Conservation (phyloP, 352 stramenopile genomes). For the Pythium oligandrum region DNA sequence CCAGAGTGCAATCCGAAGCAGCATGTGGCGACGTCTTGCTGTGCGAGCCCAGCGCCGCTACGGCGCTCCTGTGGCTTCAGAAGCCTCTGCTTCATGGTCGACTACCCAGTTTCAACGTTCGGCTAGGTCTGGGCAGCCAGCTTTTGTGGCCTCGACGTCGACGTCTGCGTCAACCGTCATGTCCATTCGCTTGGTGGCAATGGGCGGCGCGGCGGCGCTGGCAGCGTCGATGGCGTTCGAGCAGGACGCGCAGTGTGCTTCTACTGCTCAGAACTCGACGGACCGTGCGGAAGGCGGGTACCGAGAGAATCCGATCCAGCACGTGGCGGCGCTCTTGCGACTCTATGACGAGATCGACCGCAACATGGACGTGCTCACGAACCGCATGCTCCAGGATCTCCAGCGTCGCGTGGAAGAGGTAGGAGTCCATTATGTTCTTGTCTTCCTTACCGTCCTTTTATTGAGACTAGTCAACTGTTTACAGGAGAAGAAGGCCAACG, state of each 20-base stretch:
- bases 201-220: neutral
- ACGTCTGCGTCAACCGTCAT: no score
- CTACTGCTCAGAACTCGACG: slow-evolving; percentile 22
- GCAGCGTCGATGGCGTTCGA: neutral
- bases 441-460: neutral
- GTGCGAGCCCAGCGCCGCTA: no score
- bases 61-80: no score
- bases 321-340: slow-evolving; percentile 58
- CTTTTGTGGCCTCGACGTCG: no score
- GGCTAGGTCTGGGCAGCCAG: no score
- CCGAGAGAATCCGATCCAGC: slow-evolving; percentile 63
- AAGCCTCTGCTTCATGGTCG: no score
- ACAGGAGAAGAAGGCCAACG: slow-evolving; percentile 33
- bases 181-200: no score
- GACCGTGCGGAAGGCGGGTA: slow-evolving; percentile 23
- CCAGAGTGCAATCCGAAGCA: no score
- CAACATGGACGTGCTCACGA: slow-evolving; percentile 78
- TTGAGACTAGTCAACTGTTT: no score
- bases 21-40: no score
- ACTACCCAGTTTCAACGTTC: no score
- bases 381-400: slow-evolving; percentile 61
- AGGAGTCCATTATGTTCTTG: slow-evolving; percentile 8
- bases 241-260: neutral
- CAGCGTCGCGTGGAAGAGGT: slow-evolving; percentile 50
- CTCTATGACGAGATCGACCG: slow-evolving; percentile 83